These are phyloP conservation scores for Penicillium griseofulvum DNA, from an alignment of 2,329 filamentous ascomycete species.

Conservation along the genomic window DNA sequence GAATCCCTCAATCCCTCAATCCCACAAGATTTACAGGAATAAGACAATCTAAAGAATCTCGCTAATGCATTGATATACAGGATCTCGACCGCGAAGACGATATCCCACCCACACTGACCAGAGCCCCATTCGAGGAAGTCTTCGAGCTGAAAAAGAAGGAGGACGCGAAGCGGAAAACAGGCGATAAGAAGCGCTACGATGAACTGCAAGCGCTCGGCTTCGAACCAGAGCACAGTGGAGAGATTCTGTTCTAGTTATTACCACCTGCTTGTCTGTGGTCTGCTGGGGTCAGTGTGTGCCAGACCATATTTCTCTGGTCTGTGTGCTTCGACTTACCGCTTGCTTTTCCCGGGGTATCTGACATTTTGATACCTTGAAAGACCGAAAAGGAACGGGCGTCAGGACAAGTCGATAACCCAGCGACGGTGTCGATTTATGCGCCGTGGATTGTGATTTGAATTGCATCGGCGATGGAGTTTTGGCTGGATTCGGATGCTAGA, in stretches of 20 bases:
- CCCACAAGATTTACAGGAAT: not conserved
- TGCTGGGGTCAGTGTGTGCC: not conserved
- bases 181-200: constrained; percentile 69
- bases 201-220: constrained; percentile 78
- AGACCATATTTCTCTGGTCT: not conserved
- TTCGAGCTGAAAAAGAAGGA: constrained; percentile 70
- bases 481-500: constrained; percentile 3
- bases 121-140: constrained; percentile 67
- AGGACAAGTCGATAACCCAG: not conserved
- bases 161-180: constrained; percentile 65
- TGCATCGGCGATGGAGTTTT: constrained; percentile 6
- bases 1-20: constrained; percentile 11
- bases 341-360: not conserved
- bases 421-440: not conserved
- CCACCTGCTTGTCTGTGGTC: not conserved
- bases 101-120: constrained; percentile 65
- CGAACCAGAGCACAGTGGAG: constrained; percentile 78
- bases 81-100: constrained; percentile 96
- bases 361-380: not conserved
- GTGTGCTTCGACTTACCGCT: not conserved
- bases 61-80: constrained; percentile 30
- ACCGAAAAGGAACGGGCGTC: not conserved
- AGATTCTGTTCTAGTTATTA: constrained; percentile 62
- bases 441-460: constrained; percentile 1
- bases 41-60: not conserved